Evolutionary conservation across 2,329 filamentous ascomycete species (phyloP), one percentile per base, ranked within the genome.

Genomic region (Helicocarpus griseus): DNA sequence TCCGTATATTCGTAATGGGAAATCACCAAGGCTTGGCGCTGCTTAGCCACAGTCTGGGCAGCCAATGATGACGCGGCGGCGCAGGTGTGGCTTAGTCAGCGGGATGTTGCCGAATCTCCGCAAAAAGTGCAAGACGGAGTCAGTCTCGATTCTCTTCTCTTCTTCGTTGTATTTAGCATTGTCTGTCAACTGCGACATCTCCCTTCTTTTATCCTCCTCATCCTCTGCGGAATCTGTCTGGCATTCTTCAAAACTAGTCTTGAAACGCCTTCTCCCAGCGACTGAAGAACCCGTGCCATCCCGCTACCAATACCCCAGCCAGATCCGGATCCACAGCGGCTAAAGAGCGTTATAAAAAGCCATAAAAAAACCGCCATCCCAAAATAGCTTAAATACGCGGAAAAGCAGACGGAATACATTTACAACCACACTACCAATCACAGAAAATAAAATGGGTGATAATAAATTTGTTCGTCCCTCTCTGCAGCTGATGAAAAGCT

Each of bases 381-480:
- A 24, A 22, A 48, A n/a, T n/a, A n/a, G n/a, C n/a, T n/a, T 22
- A 36, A 24, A 36, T 35, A 36, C 19, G 33, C 13, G n/a, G 19
- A 26, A 19, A 48, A n/a, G 21, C 8, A 33, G 13, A 5, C 8
- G n/a, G 33, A 14, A 24, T 17, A 38, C 22, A 14, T 36, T 17
- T 26, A 11, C 45, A 17, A 17, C 17, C 17, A 22, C 19, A 9
- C 29, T 2, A 21, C 41, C 36, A 36, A 22, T 22, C 26, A 31
- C 6, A 53, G 24, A 17, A 53, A 49, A 3, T 29, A 52, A 31
- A 28, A 54, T 53, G 52, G 48, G 35, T 40, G 51, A 35, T 22
- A 50, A 54, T 39, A 50, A 54, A 47, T 24, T 38, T 14, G 53
- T 51, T 48, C 41, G 48, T 58, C n/a, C n/a, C n/a, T n/a, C n/a